These are phyloP conservation scores for Saccharomycopsis babjevae DNA, from an alignment of 805 yeast species.

Conservation along the genomic window DNA sequence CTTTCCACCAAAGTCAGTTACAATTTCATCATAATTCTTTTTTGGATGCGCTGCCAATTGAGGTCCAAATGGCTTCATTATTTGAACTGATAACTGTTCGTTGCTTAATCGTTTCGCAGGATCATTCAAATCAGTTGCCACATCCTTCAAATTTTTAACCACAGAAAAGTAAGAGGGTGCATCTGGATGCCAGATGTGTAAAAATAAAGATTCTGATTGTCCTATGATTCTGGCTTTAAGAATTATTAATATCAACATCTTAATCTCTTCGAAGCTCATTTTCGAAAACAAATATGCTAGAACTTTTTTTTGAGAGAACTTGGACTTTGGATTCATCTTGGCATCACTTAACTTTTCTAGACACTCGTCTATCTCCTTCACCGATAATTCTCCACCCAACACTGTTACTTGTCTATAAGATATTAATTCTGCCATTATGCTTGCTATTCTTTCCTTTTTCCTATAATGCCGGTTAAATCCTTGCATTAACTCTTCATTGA, in stretches of 20 bases:
- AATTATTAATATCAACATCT: constrained; percentile 59
- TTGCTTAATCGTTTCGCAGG: constrained; percentile 33
- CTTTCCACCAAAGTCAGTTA: constrained; percentile 27
- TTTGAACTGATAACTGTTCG: constrained; percentile 28
- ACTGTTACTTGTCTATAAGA: constrained; percentile 33
- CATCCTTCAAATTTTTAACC: constrained; percentile 51
- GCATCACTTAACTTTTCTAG: constrained; percentile 3
- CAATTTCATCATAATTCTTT: constrained; percentile 39
- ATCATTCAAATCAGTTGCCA: constrained; percentile 49
- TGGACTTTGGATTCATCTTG: neutral
- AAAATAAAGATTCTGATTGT: constrained; percentile 47
- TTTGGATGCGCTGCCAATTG: constrained; percentile 56
- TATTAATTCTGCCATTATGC: constrained; percentile 38
- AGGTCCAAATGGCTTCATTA: constrained; percentile 50
- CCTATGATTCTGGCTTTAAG: constrained; percentile 52
- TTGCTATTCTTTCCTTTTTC: constrained; percentile 38
- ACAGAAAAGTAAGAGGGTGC: constrained; percentile 55
- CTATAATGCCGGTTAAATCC: constrained; percentile 30
- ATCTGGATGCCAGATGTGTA: constrained; percentile 69
- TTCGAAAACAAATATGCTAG: constrained; percentile 40
- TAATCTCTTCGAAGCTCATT: constrained; percentile 52
- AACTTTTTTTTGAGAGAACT: constrained; percentile 30
- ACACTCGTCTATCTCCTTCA: constrained; percentile 20
- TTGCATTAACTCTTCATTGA: constrained; percentile 24
- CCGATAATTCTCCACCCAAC: constrained; percentile 25